These are phyloP conservation scores for Staphylotrichum longicolle DNA, from an alignment of 495 filamentous ascomycete genomes.

Conservation along the genomic window DNA sequence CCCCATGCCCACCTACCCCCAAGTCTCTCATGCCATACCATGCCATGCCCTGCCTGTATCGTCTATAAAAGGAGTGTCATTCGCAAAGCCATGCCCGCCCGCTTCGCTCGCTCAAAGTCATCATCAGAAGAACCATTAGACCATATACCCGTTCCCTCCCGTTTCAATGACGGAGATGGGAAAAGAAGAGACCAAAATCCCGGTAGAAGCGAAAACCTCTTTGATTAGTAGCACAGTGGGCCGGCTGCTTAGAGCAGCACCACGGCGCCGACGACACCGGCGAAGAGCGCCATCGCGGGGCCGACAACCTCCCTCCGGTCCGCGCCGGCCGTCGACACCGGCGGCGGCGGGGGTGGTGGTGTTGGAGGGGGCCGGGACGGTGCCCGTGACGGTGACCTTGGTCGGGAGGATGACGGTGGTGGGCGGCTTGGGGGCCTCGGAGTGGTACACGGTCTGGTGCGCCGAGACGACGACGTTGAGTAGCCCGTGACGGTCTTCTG, in stretches of 20 bases:
- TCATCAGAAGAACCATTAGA: slow-evolving; percentile 7
- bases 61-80: too few species aligned
- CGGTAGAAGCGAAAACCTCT: too few species aligned
- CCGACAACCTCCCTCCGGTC: slow-evolving; percentile 23
- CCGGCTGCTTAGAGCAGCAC: slow-evolving; percentile 34
- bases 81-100: slow-evolving; percentile 15
- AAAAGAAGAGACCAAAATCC: too few species aligned
- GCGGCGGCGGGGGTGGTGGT: slow-evolving; percentile 3
- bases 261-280: slow-evolving; percentile 40
- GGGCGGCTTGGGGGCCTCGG: slow-evolving; percentile 20
- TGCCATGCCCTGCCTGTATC: too few species aligned
- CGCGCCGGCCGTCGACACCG: slow-evolving; percentile 29
- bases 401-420: slow-evolving; percentile 35
- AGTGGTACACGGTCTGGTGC: slow-evolving; percentile 23
- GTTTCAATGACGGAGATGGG: too few species aligned
- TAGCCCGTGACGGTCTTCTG: slow-evolving; percentile 29
- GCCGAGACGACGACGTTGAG: slow-evolving; percentile 31
- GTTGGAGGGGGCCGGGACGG: slow-evolving; percentile 2
- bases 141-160: too few species aligned
- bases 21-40: too few species aligned
- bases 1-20: too few species aligned
- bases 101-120: too few species aligned
- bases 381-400: slow-evolving; percentile 18
- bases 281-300: slow-evolving; percentile 34
- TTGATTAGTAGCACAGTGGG: too few species aligned